phyloP scores from a whole-genome alignment of 148 eudicot genomes.

The Oxyria digyna region DNA sequence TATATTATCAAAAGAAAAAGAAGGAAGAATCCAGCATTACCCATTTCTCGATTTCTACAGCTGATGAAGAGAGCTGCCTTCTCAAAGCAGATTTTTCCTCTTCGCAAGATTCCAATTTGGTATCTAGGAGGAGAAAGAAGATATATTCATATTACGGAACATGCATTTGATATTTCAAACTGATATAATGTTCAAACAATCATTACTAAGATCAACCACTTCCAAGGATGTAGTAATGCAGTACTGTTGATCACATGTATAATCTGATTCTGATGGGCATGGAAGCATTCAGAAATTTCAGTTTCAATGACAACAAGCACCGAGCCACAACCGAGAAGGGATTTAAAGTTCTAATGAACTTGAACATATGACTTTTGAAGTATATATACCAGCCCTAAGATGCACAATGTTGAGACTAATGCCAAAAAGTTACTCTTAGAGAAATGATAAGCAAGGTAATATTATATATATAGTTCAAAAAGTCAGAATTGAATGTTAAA shows the following conservation, averaged over 20 bases:
- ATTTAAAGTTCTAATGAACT: neutral
- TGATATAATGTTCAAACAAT: neutral
- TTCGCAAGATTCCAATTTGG: slow-evolving; percentile 63
- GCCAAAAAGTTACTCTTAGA: neutral
- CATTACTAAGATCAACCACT: neutral
- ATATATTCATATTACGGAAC: neutral
- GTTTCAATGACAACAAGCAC: neutral
- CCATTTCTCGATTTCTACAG: slow-evolving; percentile 84
- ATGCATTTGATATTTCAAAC: neutral
- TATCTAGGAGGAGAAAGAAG: slow-evolving; percentile 33
- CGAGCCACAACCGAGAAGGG: neutral
- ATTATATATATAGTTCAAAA: neutral
- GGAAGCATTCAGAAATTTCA: neutral
- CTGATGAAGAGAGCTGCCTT: slow-evolving; percentile 72
- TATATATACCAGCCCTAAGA: neutral
- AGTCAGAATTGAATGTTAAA: neutral
- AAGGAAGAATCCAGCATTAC: slow-evolving; percentile 19
- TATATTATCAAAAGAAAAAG: neutral
- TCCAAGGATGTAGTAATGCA: neutral
- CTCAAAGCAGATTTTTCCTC: slow-evolving; percentile 55
- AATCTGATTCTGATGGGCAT: neutral
- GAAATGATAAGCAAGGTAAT: neutral
- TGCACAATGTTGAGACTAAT: neutral
- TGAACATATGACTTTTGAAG: too few relatives aligned
- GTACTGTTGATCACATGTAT: neutral